Conservation (phyloP, 129 eudicot species). For the Mikania micrantha region DNA sequence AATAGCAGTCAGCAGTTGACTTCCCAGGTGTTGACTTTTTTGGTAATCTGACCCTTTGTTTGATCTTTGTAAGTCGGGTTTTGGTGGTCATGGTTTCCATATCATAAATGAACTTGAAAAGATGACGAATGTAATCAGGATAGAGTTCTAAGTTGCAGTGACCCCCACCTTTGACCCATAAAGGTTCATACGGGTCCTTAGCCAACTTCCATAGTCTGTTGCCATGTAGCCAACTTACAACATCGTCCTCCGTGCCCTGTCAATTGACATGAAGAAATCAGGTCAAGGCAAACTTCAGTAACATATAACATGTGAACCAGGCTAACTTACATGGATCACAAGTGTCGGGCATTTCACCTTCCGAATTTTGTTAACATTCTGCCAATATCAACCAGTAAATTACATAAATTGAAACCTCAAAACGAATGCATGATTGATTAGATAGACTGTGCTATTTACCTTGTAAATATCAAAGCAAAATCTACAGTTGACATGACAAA, state of each 20-base stretch:
- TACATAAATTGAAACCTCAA: not conserved
- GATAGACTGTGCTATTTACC: conserved; percentile 30
- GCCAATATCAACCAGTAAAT: conserved; percentile 21
- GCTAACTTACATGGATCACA: conserved; percentile 80
- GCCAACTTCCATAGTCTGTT: conserved; percentile 75
- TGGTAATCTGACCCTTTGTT: conserved; percentile 32
- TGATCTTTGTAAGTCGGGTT: conserved; percentile 63
- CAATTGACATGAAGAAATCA: not conserved
- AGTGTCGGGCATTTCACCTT: conserved; percentile 86
- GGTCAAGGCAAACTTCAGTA: not conserved
- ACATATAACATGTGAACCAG: not conserved
- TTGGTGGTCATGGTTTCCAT: conserved; percentile 82
- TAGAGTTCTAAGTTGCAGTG: conserved; percentile 95
- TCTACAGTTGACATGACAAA: conserved; percentile 72
- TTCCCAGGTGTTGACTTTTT: conserved; percentile 19
- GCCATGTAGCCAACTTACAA: conserved; percentile 83
- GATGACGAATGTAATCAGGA: conserved; percentile 91
- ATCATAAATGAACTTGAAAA: conserved; percentile 65
- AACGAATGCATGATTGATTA: not conserved
- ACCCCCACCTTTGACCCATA: conserved; percentile 97
- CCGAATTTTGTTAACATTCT: conserved; percentile 85
- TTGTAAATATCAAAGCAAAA: conserved; percentile 79
- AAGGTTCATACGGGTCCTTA: conserved; percentile 83
- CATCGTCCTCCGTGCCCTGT: conserved; percentile 97
- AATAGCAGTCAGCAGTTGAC: conserved; percentile 14